Evolutionary conservation across 139 green algal species (phyloP).

Genomic region (Chlorella sp.): DNA sequence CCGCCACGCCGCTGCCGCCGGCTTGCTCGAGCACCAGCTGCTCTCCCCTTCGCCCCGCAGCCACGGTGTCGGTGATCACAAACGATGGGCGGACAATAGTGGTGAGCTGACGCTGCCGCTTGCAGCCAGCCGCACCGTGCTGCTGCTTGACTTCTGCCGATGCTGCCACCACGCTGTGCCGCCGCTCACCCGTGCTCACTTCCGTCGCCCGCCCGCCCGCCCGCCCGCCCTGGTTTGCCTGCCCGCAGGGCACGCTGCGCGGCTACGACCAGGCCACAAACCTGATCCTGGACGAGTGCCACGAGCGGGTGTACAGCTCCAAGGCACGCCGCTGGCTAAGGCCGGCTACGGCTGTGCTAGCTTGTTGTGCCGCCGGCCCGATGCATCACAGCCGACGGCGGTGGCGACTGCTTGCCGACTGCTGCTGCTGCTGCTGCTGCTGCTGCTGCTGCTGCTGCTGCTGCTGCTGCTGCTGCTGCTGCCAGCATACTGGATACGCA

Average conservation of each 20-base stretch:
- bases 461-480: not conserved
- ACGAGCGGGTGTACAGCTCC: slow-evolving; percentile 91
- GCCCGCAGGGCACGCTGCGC: slow-evolving; percentile 75
- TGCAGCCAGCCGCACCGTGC: not conserved
- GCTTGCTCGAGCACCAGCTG: not conserved
- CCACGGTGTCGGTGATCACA: slow-evolving; percentile 80
- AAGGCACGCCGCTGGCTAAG: slow-evolving; percentile 40
- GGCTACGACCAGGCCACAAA: slow-evolving; percentile 97
- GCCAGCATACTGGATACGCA: not conserved
- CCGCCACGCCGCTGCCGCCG: not conserved
- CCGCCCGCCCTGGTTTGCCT: no score
- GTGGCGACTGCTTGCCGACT: not conserved
- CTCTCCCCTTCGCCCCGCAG: slow-evolving; percentile 30
- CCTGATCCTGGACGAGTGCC: slow-evolving; percentile 91
- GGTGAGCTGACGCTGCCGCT: slow-evolving; percentile 44
- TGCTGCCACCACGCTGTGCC: not conserved
- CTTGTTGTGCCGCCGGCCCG: no score
- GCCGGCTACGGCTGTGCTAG: no score
- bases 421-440: not conserved
- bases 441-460: not conserved
- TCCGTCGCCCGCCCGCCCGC: not conserved
- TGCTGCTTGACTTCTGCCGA: not conserved
- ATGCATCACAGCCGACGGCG: no score
- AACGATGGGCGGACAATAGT: slow-evolving; percentile 89
- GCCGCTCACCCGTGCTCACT: not conserved